Percentiles rank a stretch among this genome's conserved stretches.
phyloP scores from a whole-genome alignment of 2,329 filamentous ascomycete species.

The Clonostachys rosea region DNA sequence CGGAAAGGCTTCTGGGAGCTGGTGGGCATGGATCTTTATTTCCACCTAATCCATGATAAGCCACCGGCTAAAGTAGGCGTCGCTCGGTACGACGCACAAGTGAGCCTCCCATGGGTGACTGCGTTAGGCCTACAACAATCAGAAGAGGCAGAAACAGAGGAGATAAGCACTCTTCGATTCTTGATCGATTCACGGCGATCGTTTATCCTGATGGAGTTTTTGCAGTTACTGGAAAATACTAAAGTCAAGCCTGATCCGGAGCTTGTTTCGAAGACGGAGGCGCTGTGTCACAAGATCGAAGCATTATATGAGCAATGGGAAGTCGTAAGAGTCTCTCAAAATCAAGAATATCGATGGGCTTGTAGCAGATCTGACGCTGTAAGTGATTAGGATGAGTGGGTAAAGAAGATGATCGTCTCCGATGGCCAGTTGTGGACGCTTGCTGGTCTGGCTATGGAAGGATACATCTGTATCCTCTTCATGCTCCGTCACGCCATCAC shows the following conservation, averaged over 20 bases:
- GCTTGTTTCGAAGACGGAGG: constrained; percentile 15
- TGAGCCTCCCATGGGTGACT: constrained; percentile 23
- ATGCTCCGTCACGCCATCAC: constrained; percentile 19
- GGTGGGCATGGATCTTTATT: constrained; percentile 22
- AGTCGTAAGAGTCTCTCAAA: constrained; percentile 7
- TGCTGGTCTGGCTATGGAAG: constrained; percentile 16
- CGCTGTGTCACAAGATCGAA: constrained; percentile 16
- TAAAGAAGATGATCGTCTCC: constrained; percentile 8
- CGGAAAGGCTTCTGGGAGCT: constrained; percentile 23
- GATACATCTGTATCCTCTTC: constrained; percentile 22
- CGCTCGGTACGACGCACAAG: constrained; percentile 16
- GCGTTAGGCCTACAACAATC: too few species aligned
- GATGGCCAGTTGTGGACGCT: constrained; percentile 17
- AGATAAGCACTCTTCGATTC: constrained; percentile 9
- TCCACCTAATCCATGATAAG: constrained; percentile 19
- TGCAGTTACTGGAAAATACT: constrained; percentile 16
- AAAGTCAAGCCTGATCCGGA: constrained; percentile 8
- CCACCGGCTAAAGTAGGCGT: constrained; percentile 13
- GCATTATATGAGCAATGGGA: constrained; percentile 17
- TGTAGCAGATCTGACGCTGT: background rate
- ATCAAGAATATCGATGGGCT: background rate
- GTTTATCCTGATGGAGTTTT: constrained; percentile 20
- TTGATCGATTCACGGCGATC: constrained; percentile 18
- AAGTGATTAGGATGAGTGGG: constrained; percentile 13
- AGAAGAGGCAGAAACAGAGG: background rate